These are phyloP conservation scores for Lactarius deliciosus DNA, from an alignment of 768 basidiomycete species.

Conservation along the genomic window DNA sequence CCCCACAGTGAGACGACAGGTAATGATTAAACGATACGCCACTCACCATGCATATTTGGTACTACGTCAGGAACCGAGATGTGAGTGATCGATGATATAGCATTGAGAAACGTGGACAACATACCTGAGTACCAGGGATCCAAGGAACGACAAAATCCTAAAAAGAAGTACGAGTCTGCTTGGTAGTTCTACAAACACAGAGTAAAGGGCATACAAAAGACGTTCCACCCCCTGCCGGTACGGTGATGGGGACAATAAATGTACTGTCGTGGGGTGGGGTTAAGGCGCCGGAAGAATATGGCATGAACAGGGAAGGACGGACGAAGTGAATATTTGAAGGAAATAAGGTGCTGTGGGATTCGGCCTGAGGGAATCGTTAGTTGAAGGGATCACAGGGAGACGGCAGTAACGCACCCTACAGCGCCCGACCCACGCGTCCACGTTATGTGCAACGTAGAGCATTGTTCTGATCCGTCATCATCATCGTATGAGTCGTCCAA, in stretches of 20 bases:
- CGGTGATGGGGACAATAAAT: conserved; percentile 51
- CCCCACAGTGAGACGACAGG: background rate
- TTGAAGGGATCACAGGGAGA: background rate
- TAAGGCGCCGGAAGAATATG: background rate
- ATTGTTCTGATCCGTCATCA: conserved; percentile 34
- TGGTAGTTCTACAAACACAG: background rate
- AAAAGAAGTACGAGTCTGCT: conserved; percentile 10
- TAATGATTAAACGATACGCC: background rate
- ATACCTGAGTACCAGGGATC: conserved; percentile 53
- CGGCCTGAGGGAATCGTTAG: conserved; percentile 41
- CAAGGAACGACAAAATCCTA: conserved; percentile 64
- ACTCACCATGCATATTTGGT: conserved; percentile 67
- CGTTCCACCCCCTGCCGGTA: conserved; percentile 47
- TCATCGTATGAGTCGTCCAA: background rate
- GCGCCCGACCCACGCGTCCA: conserved; percentile 34
- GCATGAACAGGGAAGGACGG: conserved; percentile 32
- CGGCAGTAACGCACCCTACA: conserved; percentile 32
- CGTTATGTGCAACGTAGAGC: conserved; percentile 36
- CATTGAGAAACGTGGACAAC: conserved; percentile 18
- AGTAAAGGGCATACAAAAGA: conserved; percentile 44
- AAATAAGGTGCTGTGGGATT: conserved; percentile 56
- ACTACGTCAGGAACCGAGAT: conserved; percentile 37
- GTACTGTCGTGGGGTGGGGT: conserved; percentile 36
- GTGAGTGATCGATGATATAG: background rate
- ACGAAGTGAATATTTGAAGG: conserved; percentile 64